These are phyloP conservation scores for Sherardia arvensis DNA, from an alignment of 257 asterid species.

Conservation along the genomic window DNA sequence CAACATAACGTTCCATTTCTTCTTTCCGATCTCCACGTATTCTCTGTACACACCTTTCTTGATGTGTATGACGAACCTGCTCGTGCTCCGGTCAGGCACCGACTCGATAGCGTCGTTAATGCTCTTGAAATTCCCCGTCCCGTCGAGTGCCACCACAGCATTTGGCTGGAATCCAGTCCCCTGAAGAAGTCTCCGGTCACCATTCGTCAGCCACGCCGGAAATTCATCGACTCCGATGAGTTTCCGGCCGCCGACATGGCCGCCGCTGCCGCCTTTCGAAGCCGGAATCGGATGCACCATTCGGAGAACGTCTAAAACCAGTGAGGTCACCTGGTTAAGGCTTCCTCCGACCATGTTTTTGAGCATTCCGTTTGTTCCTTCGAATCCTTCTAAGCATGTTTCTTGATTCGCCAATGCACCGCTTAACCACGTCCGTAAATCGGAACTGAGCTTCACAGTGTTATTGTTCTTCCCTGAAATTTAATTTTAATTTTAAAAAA, in stretches of 20 bases:
- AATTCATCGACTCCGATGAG: conserved; percentile 17
- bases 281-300: conserved; percentile 33
- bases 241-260: conserved; percentile 27
- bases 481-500: no score
- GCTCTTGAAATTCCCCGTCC: conserved; percentile 39
- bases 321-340: conserved; percentile 38
- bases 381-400: conserved; percentile 49
- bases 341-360: conserved; percentile 35
- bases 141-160: conserved; percentile 52
- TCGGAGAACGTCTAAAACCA: conserved; percentile 35
- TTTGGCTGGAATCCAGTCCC: conserved; percentile 20
- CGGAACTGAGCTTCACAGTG: conserved; percentile 32
- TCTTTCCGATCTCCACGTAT: conserved; percentile 46
- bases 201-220: conserved; percentile 38
- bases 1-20: conserved; percentile 57
- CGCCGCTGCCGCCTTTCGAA: conserved; percentile 9
- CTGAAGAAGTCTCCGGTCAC: conserved; percentile 37
- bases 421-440: conserved; percentile 46
- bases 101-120: conserved; percentile 34
- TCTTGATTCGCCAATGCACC: conserved; percentile 49
- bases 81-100: conserved; percentile 33
- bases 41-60: conserved; percentile 54
- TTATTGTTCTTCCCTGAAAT: conserved; percentile 28
- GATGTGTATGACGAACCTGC: conserved; percentile 36
- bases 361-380: conserved; percentile 44